phyloP scores from a whole-genome alignment of 139 green algal genomes.

The Zygnema cylindricum region DNA sequence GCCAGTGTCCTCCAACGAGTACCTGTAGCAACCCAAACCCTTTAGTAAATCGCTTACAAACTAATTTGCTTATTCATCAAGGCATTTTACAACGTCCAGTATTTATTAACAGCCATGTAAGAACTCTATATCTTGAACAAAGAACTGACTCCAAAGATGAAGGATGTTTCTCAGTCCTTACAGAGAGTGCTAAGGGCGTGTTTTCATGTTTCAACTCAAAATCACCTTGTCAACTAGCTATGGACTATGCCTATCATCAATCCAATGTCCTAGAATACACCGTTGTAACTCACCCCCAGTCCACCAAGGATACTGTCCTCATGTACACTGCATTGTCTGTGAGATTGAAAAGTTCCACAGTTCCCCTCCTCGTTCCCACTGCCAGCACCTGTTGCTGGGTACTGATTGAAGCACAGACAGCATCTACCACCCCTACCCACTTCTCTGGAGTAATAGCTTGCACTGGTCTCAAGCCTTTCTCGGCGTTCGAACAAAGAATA shows the following conservation, averaged over 20 bases:
- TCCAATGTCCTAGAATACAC: no score
- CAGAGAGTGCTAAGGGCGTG: no score
- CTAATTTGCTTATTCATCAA: not conserved
- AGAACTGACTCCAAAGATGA: no score
- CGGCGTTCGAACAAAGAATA: constrained; percentile 48
- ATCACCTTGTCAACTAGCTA: no score
- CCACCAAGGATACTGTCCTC: constrained; percentile 39
- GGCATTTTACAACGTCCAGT: no score
- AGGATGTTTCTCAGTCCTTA: no score
- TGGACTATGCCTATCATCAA: no score
- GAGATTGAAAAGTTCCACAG: constrained; percentile 58
- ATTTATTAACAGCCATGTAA: no score
- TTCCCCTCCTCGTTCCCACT: constrained; percentile 40
- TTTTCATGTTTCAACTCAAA: no score
- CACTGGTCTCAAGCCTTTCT: constrained; percentile 45
- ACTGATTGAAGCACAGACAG: constrained; percentile 22
- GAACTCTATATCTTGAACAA: no score
- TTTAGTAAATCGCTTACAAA: not conserved
- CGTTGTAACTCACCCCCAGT: constrained; percentile 56
- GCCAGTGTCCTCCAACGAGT: constrained; percentile 60
- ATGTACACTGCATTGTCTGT: constrained; percentile 34
- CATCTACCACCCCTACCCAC: constrained; percentile 51
- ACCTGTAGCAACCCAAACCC: constrained; percentile 9
- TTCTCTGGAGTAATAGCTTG: constrained; percentile 46
- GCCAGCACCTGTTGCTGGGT: constrained; percentile 49